These are phyloP conservation scores for Trypanosoma caninum DNA, from an alignment of 208 protist species.

Conservation along the genomic window DNA sequence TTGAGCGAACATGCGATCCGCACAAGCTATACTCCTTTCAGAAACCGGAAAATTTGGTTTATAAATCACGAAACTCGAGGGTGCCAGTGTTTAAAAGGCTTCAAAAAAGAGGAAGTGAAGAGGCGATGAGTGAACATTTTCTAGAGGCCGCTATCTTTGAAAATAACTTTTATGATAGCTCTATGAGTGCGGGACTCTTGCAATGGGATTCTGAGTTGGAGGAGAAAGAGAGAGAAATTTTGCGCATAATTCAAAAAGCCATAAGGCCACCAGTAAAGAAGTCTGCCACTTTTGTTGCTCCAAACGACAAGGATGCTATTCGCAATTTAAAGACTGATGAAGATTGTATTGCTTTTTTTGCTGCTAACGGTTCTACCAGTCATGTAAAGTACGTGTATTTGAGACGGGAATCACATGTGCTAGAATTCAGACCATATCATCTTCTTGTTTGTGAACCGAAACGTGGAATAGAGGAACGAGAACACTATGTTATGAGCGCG, in stretches of 20 bases:
- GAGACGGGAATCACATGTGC: conserved; percentile 57
- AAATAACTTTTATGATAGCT: not conserved
- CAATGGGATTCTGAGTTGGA: conserved; percentile 32
- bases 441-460: conserved; percentile 77
- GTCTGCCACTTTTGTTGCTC: conserved; percentile 60
- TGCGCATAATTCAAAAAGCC: conserved; percentile 83
- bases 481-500: conserved; percentile 94
- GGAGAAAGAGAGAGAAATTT: conserved; percentile 75
- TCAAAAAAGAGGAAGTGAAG: not conserved
- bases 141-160: not conserved
- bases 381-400: conserved; percentile 94
- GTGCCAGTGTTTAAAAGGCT: conserved; percentile 18
- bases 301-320: conserved; percentile 81
- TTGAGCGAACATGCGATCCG: conserved; percentile 49
- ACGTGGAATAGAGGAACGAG: conserved; percentile 56
- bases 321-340: conserved; percentile 82
- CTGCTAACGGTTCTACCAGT: conserved; percentile 75
- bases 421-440: conserved; percentile 93
- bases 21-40: conserved; percentile 80
- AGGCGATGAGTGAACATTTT: not conserved
- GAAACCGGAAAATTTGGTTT: conserved; percentile 57
- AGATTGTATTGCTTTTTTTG: conserved; percentile 94
- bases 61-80: conserved; percentile 14
- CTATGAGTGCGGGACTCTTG: not conserved
- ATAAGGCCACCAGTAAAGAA: conserved; percentile 51